Base-by-base conservation (phyloP, 2,329 filamentous ascomycete species). In the Penicillium digitatum region DNA sequence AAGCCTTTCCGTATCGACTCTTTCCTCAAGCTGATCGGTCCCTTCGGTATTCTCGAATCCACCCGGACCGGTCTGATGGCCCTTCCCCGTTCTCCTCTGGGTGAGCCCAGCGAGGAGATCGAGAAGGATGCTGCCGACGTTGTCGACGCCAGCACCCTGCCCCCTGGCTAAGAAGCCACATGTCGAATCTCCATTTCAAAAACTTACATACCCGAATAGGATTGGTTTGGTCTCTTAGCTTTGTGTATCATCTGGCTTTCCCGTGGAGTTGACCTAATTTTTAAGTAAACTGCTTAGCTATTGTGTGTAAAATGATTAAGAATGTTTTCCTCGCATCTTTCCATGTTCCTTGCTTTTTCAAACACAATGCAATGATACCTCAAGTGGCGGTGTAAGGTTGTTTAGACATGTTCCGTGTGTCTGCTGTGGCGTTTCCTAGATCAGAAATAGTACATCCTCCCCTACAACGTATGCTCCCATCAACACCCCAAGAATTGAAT, bases 21-120 rank as follows among this genome's bases (percentile, higher is more conserved):
- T 2, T 99, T 96, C 81, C 87, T 99, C 78, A 99, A 97, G 79
- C 83, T 99, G 59, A 87, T 99, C 69, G 82, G 85, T 54, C 93
- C 93, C 12, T 99, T 97, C 72, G 94, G 94, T 70, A 96, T 99
- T 65, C 82, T 99, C 48, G 94, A 99, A 78, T 96, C 92, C 48
- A 91, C 93, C 48, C 86, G 94, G 58, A 97, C 94, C 55, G 94
- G 94, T 73, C 82, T 99, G 56, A 99, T 97, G 93, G 94, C 94
- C 45, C 81, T 99, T 62, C 94, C 94, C 55, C 88, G 94, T 63
- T 96, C 94, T 34, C 94, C 94, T 37, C 84, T 99, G 44, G 85
- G 89, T 59, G 87, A 85, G 55, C 82, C 84, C 24, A 83, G 82
- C 51, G 90, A 93, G 61, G 84, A 90, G 57, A 72, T 86, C 11